A percentile compares a stretch with the other conserved stretches of the same genome.
phyloP scores from a whole-genome alignment of 2,329 filamentous ascomycete species.

The Fusarium sp. region DNA sequence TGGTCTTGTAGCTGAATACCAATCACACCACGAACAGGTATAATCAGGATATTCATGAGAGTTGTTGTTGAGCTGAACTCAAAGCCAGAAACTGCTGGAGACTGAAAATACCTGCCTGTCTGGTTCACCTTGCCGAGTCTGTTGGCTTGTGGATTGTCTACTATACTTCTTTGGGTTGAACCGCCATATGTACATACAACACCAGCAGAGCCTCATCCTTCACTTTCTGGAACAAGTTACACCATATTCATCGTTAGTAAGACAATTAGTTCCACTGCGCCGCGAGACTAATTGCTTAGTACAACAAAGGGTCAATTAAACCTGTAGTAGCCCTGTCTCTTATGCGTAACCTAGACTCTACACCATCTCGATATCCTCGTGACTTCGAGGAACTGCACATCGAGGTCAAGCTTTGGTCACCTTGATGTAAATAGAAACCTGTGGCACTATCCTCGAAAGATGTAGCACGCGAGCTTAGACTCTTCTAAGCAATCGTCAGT shows the following conservation, averaged over 20 bases:
- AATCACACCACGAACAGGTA: neutral
- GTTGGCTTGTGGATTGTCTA: neutral
- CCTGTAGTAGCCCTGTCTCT: neutral
- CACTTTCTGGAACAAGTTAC: neutral
- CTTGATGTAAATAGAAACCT: neutral
- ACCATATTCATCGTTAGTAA: neutral
- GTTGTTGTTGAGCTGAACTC: neutral
- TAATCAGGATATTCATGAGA: neutral
- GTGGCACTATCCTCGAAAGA: neutral
- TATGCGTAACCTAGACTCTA: neutral
- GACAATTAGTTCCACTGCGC: neutral
- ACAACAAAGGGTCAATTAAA: neutral
- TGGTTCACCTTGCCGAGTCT: neutral
- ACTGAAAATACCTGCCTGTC: neutral
- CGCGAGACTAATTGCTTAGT: neutral
- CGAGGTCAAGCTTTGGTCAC: neutral
- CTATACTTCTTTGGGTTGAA: neutral
- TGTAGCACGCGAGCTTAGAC: neutral
- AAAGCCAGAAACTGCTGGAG: neutral
- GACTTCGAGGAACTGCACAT: slow-evolving; percentile 1
- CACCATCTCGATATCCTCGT: slow-evolving; percentile 15
- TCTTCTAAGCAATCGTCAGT: neutral
- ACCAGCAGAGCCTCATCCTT: slow-evolving; percentile 4
- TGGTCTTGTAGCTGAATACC: neutral
- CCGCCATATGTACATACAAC: neutral